Base-by-base conservation (phyloP, 2,329 filamentous ascomycete species). In the Trichoderma polysporum region DNA sequence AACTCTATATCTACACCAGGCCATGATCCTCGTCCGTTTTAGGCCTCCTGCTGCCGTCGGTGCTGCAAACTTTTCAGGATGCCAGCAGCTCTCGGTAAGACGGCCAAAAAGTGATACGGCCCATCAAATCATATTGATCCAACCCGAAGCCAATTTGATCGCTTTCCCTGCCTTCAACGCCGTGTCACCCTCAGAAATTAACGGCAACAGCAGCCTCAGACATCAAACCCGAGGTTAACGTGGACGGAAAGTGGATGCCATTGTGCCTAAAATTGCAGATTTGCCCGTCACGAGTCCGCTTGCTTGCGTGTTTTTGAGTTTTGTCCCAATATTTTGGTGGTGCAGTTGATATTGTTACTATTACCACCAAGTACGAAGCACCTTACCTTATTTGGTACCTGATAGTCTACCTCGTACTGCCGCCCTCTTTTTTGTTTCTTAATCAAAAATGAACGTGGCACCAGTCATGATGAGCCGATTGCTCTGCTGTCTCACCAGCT, bases 281-380 rank as follows among this genome's bases (percentile, higher is more conserved):
- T 19, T 33, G 45, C 9, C 17, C 17, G 50, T 56, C 61, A 64
- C 61, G 61, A 64, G 61, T 27, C 27, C 50, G 25, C n/a, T 56
- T 45, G 25, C 29, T 52, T 52, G 54, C 53, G 12, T 66, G 54
- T 47, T 64, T 64, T 64, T 54, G 50, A 64, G 37, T 64, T 64
- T 64, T n/a, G 62, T 31, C 37, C 41, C 54, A 60, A 60, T 35
- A 45, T 49, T 59, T 25, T 61, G 27, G 19, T 7, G n/a, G 31
- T 45, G 41, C 22, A 45, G n/a, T 22, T 22, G 41, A 45, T 45
- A 4, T 7, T 22, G 41, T 19, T 8, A 45, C 41, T 45, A 50
- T 39, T 19, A 47, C 6, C 19, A 37, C 31, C 10, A 33, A 56
- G 31, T 22, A 22, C 52, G n/a, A n/a, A n/a, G n/a, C n/a, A n/a